These are phyloP conservation scores for Agarophyton chilense DNA, from an alignment of 23 red algal genomes.

Conservation along the genomic window DNA sequence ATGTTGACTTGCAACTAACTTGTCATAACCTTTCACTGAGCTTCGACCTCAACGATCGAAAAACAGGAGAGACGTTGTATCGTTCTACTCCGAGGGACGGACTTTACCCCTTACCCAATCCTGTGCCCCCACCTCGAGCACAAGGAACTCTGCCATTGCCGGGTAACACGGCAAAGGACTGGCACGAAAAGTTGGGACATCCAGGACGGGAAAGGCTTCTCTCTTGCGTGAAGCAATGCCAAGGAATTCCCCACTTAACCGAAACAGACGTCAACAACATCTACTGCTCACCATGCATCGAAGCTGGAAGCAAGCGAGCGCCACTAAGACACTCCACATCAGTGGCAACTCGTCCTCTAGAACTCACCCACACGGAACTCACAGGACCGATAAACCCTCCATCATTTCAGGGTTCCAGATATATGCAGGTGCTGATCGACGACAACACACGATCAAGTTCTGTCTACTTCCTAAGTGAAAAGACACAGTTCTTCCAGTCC, in stretches of 20 bases:
- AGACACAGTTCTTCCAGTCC: background rate
- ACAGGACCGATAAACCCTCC: background rate
- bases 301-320: background rate
- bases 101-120: too few species aligned
- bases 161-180: background rate
- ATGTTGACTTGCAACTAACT: too few species aligned
- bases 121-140: too few species aligned
- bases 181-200: background rate
- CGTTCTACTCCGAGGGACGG: too few species aligned
- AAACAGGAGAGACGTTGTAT: too few species aligned
- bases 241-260: background rate
- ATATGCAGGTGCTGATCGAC: slow-evolving; percentile 12
- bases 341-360: background rate
- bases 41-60: too few species aligned
- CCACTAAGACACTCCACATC: background rate
- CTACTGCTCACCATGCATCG: background rate
- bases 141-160: too few species aligned
- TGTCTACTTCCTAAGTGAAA: slow-evolving; percentile 9
- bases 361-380: slow-evolving; percentile 7
- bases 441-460: background rate
- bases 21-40: too few species aligned
- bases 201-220: background rate
- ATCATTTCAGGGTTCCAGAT: background rate
- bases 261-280: background rate
- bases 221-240: background rate